Evolutionary conservation across 108 stramenopile species (phyloP), one percentile per base, ranked within the genome.

Genomic region (Discostella stelligeroides): DNA sequence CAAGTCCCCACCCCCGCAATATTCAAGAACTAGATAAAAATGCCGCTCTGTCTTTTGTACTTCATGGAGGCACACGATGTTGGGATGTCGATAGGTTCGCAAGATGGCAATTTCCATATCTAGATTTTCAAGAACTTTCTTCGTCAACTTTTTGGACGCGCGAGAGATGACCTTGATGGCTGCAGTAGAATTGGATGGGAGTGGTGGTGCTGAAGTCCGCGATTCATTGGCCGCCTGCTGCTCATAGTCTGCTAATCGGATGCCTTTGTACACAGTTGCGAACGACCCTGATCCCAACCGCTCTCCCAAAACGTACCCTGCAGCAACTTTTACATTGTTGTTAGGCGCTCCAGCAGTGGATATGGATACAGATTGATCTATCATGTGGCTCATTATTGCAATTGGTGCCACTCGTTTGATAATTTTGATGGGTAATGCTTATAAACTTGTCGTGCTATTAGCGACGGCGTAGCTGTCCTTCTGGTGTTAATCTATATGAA

Each of bases 61-160:
- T 48, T 94, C 76, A 78, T 88, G 88, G 60, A 96, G 76, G 25
- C 85, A 84, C 15, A 94, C 95, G 53, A 98, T 97, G 56, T 97
- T 97, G 13, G 79, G 90, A 70, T 99, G 98, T 29, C 79, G 77
- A 57, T 97, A 92, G 25, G 90, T 91, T 51, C 85, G 83, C 10
- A 99, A 85, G 41, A 99, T 98, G 40, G 88, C 84, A 20, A 99
- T 98, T 85, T 99, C 98, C 55, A 92, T 82, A 66, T 98, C 97
- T 25, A 99, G 75, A 71, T 98, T 98, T 73, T 94, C 94, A 21
- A 94, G 84, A 8, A 97, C 94, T 77, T 99, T 99, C 50, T 95
- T 88, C 49, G 95, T 95, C 8, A 98, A 72, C 55, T 92, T 92
- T 63, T 93, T 86, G 12, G 84, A 82, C 1, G 85, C 72, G 28